Evolutionary conservation across 73 alveolate genomes (phyloP), one percentile per base, ranked within the genome.

Genomic region (Diophrys appendiculata): DNA sequence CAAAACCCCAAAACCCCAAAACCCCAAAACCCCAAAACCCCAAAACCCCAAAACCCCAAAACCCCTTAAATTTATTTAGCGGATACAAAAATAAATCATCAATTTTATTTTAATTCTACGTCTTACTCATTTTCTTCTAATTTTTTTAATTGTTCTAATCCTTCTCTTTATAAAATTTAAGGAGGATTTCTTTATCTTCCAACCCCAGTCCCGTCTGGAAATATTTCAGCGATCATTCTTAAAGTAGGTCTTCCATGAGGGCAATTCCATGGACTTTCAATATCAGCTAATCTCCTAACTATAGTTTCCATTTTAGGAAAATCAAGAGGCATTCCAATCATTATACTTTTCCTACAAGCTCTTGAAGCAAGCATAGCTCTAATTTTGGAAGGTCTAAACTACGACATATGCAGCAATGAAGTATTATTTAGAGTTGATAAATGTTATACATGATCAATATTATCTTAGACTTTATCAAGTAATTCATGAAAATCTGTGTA

Each of bases 181-280:
- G n/a, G n/a, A n/a, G n/a, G n/a, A n/a, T n/a, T n/a, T n/a, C n/a
- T n/a, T n/a, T n/a, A n/a, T n/a, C n/a, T n/a, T n/a, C n/a, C n/a
- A n/a, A n/a, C n/a, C n/a, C n/a, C n/a, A n/a, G n/a, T n/a, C n/a
- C n/a, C n/a, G n/a, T n/a, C n/a, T n/a, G n/a, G n/a, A n/a, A n/a
- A n/a, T n/a, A n/a, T n/a, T n/a, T n/a, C n/a, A n/a, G n/a, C n/a
- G n/a, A n/a, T n/a, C n/a, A n/a, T n/a, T 71, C 98, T 90, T 96
- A 97, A 84, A 28, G 99, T 97, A 0, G 99, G 99, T 29, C 99
- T 82, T 33, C 99, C 99, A 88, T 97, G 99, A 52, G 99, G 99
- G 71, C 99, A 97, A 88, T 96, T 95, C 99, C 99, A 97, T 0
- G 99, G 99, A 28, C 96, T 86, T 64, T 92, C 90, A 14, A 97